phyloP scores from a whole-genome alignment of 2,329 filamentous ascomycete genomes.

The Pseudopithomyces chartarum region DNA sequence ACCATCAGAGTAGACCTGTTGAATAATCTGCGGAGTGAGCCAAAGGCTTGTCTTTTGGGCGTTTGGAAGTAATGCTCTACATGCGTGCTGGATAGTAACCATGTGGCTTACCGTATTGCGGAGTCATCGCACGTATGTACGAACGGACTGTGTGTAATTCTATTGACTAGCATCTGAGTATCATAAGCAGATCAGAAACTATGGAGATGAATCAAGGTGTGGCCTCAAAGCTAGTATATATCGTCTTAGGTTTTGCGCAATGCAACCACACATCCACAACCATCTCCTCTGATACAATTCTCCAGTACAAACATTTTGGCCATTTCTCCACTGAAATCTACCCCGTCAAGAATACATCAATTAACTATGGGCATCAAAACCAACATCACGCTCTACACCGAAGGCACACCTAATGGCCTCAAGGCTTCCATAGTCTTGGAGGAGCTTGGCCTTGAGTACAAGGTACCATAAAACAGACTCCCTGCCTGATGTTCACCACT shows the following conservation, averaged over 20 bases:
- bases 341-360: not conserved
- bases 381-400: slow-evolving; percentile 36
- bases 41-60: not conserved
- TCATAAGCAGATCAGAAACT: not conserved
- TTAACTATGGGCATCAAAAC: slow-evolving; percentile 7
- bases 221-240: not conserved
- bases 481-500: slow-evolving; percentile 34
- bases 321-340: not conserved
- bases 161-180: not conserved
- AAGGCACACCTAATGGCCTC: slow-evolving; percentile 57
- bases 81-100: not conserved
- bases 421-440: slow-evolving; percentile 63
- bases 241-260: not conserved
- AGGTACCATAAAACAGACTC: slow-evolving; percentile 56
- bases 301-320: not conserved
- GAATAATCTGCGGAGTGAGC: not conserved
- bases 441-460: slow-evolving; percentile 64
- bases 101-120: not conserved
- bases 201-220: not conserved
- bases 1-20: too few species aligned
- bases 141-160: not conserved
- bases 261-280: not conserved
- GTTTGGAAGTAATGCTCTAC: not conserved
- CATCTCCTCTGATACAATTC: not conserved
- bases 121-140: not conserved